phyloP scores from a whole-genome alignment of 768 basidiomycete genomes.

The Termitomyces titanicus region DNA sequence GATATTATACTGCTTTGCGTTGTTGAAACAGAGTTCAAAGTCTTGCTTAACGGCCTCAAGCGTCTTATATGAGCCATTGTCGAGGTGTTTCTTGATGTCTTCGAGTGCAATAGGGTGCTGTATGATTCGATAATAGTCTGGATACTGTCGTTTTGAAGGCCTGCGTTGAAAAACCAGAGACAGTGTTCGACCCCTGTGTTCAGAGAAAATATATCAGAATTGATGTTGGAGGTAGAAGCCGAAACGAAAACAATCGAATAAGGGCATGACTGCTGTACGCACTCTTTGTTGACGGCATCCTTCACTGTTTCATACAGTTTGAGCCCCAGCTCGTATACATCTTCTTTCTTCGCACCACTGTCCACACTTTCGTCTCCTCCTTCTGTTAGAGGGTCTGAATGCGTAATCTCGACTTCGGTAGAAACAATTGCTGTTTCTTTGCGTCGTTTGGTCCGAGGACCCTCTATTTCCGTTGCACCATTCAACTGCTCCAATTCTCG shows the following conservation, averaged over 20 bases:
- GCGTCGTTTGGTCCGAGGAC: constrained; percentile 43
- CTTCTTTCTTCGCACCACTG: constrained; percentile 26
- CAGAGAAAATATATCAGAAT: constrained; percentile 25
- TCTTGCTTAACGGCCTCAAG: constrained; percentile 67
- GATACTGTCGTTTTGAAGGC: constrained; percentile 69
- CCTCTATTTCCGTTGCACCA: constrained; percentile 31
- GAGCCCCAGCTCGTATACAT: constrained; percentile 64
- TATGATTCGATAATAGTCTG: constrained; percentile 86
- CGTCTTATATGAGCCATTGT: constrained; percentile 52
- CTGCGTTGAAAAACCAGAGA: constrained; percentile 65
- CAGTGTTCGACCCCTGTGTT: constrained; percentile 55
- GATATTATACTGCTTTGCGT: constrained; percentile 80
- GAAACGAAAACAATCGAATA: constrained; percentile 39
- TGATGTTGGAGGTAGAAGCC: constrained; percentile 20
- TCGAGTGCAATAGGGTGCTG: constrained; percentile 81
- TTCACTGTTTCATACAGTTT: constrained; percentile 75
- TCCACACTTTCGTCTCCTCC: constrained; percentile 15
- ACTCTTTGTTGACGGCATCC: constrained; percentile 87
- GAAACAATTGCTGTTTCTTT: constrained; percentile 31
- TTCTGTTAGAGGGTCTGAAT: constrained; percentile 28
- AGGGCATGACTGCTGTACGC: constrained; percentile 54
- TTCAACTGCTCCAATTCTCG: constrained; percentile 33
- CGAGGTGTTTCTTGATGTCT: constrained; percentile 81
- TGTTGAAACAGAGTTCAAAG: constrained; percentile 75
- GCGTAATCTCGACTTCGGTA: constrained; percentile 39